Percentiles rank a stretch among this genome's conserved stretches.
These are phyloP conservation scores for Asterophora parasitica DNA, from an alignment of 768 basidiomycete species.

Conservation along the genomic window DNA sequence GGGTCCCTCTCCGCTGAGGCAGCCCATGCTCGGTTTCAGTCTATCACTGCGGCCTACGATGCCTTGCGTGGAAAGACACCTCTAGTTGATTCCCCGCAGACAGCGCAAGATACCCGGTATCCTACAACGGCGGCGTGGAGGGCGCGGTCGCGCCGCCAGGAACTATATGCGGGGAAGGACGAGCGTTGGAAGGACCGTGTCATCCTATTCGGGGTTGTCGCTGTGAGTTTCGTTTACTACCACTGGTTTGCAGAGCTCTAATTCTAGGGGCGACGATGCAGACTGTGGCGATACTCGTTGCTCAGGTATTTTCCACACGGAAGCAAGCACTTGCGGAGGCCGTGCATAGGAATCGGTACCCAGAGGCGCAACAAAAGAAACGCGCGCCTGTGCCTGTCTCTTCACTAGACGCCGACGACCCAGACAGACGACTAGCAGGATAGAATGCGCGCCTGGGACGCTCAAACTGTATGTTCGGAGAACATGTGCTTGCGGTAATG, in stretches of 20 bases:
- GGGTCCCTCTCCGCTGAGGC: constrained; percentile 36
- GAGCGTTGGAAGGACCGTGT: constrained; percentile 66
- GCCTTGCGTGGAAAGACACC: constrained; percentile 45
- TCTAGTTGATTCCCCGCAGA: constrained; percentile 11
- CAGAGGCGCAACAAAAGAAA: background rate
- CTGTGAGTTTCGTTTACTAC: constrained; percentile 33
- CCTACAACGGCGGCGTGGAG: constrained; percentile 37
- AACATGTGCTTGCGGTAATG: background rate
- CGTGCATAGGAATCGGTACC: constrained; percentile 6
- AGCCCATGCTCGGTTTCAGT: constrained; percentile 62
- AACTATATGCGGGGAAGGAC: constrained; percentile 52
- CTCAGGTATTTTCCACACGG: constrained; percentile 27
- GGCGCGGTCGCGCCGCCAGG: constrained; percentile 39
- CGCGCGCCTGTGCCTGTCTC: constrained; percentile 1
- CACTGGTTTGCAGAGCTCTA: background rate
- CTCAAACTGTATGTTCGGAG: no score
- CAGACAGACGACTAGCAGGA: constrained; percentile 10
- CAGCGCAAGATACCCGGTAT: constrained; percentile 19
- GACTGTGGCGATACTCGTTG: constrained; percentile 30
- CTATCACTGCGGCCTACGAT: constrained; percentile 68
- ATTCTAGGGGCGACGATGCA: constrained; percentile 4
- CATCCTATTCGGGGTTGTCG: constrained; percentile 49
- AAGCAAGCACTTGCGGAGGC: constrained; percentile 25
- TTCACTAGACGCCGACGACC: constrained; percentile 9
- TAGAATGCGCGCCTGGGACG: background rate